Evolutionary conservation across 768 basidiomycete species (phyloP).

Genomic region (Rhizopogon salebrosus): DNA sequence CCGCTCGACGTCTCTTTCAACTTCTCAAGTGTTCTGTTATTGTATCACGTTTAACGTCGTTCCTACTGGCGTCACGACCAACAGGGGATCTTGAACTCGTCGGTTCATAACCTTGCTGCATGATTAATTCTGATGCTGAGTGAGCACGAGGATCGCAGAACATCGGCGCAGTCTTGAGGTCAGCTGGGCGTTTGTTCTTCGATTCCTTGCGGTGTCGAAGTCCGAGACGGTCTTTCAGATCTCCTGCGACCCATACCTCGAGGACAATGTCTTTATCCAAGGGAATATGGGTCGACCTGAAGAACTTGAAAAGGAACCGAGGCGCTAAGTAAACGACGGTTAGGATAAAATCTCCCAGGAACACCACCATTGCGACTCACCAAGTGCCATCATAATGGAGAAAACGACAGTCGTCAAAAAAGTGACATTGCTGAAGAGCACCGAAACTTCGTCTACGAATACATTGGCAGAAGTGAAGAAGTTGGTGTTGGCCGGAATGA

Average conservation of each 20-base stretch:
- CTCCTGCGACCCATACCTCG: slow-evolving; percentile 71
- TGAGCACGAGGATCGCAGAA: slow-evolving; percentile 59
- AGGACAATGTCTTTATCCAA: slow-evolving; percentile 87
- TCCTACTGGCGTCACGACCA: slow-evolving; percentile 12
- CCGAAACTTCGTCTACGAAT: slow-evolving; percentile 66
- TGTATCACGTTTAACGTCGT: slow-evolving; percentile 10
- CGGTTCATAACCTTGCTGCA: slow-evolving; percentile 42
- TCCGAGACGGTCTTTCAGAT: slow-evolving; percentile 73
- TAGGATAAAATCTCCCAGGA: slow-evolving; percentile 6
- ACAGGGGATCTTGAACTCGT: slow-evolving; percentile 29
- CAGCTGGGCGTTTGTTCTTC: slow-evolving; percentile 31
- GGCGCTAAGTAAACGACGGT: slow-evolving; percentile 47
- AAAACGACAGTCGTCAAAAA: slow-evolving; percentile 84
- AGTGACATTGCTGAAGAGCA: slow-evolving; percentile 71
- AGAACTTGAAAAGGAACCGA: slow-evolving; percentile 63
- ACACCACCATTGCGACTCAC: slow-evolving; percentile 33
- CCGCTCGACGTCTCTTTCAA: background rate
- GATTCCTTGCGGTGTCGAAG: slow-evolving; percentile 57
- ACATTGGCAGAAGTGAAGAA: slow-evolving; percentile 70
- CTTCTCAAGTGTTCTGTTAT: slow-evolving; percentile 4
- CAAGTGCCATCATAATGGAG: slow-evolving; percentile 64
- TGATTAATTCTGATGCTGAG: slow-evolving; percentile 58
- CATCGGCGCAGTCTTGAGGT: slow-evolving; percentile 67
- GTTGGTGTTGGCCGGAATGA: slow-evolving; percentile 62
- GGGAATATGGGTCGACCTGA: slow-evolving; percentile 30